Evolutionary conservation across 2,329 filamentous ascomycete species (phyloP), one percentile per base, ranked within the genome.

Genomic region (Alternaria postmessia): DNA sequence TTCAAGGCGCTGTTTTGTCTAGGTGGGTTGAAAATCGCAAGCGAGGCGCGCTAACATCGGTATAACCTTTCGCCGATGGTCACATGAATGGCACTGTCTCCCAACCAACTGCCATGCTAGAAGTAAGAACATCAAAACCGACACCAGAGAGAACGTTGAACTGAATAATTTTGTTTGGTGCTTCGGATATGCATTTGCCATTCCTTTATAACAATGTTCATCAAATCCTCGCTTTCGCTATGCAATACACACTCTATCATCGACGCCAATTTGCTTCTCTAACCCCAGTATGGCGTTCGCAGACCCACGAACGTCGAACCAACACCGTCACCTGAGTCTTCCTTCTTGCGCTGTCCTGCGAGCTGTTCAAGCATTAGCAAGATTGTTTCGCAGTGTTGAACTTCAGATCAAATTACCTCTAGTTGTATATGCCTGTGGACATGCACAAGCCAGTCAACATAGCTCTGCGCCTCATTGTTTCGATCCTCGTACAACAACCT

Each of bases 381-480:
- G n/a, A 30, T 32, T 6, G 24, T 52, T n/a, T 6, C 20, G 11
- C 39, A 3, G 36, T 5, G 18, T 22, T n/a, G 7, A 36, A 12
- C 30, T 30, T 14, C 8, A 41, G 28, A 34, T 48, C 41, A 63
- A 71, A 77, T 70, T 75, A 83, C 82, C 78, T 99, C 95, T 65
- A 97, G 84, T 76, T 97, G 94, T 66, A 99, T 95, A 68, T 91
- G 89, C 71, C 94, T 90, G 80, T 99, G 95, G 64, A 98, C 86
- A 79, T 97, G 92, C 59, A 99, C 95, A 73, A 99, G 84, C 95
- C 95, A 99, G 81, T 99, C 95, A 34, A 98, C 95, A 79, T 98
- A 99, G 76, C 92, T 96, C 81, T 96, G 94, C 36, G 95, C 95
- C 81, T 99, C 95, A 69, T 97, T 97, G 78, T 98, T 98, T 66